Evolutionary conservation across 495 filamentous ascomycete species (phyloP).

Genomic region (Neurospora tetrasperma): DNA sequence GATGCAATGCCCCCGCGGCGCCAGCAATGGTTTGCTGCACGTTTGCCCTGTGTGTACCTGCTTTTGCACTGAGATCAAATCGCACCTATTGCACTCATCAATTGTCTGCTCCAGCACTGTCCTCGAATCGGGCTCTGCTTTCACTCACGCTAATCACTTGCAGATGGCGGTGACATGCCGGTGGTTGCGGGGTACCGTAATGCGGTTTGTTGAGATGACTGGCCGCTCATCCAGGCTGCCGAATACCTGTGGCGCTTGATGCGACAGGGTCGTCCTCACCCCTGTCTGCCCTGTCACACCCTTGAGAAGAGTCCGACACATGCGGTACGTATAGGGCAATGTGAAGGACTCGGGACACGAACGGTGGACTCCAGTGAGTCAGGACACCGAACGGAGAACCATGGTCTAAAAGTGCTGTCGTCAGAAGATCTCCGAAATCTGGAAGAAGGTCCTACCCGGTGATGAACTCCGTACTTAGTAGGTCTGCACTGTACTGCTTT

Average conservation of each 20-base stretch:
- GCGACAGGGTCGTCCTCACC: not conserved
- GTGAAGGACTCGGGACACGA: constrained; percentile 1
- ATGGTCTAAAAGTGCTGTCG: not conserved
- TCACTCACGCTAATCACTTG: not conserved
- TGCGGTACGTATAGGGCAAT: not conserved
- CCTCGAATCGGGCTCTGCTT: not conserved
- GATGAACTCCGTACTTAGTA: not conserved
- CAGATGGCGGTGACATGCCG: not conserved
- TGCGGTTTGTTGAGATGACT: not conserved
- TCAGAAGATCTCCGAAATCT: not conserved
- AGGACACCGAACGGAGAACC: not conserved
- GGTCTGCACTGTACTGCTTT: not conserved
- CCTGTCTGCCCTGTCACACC: not conserved
- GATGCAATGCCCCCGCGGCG: not conserved
- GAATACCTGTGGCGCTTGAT: not conserved
- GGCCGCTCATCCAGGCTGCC: not conserved
- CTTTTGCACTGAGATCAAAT: not conserved
- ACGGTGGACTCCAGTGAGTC: constrained; percentile 2
- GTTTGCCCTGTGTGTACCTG: not conserved
- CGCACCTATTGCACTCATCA: not conserved
- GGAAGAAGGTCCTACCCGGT: not conserved
- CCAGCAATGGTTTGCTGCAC: not conserved
- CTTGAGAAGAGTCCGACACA: not conserved
- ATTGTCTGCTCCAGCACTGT: not conserved
- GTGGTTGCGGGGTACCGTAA: not conserved